Percentiles rank a stretch among this genome's conserved stretches.
Evolutionary conservation across 2,329 filamentous ascomycete species (phyloP).

Genomic region (Sarocladium oryzae): DNA sequence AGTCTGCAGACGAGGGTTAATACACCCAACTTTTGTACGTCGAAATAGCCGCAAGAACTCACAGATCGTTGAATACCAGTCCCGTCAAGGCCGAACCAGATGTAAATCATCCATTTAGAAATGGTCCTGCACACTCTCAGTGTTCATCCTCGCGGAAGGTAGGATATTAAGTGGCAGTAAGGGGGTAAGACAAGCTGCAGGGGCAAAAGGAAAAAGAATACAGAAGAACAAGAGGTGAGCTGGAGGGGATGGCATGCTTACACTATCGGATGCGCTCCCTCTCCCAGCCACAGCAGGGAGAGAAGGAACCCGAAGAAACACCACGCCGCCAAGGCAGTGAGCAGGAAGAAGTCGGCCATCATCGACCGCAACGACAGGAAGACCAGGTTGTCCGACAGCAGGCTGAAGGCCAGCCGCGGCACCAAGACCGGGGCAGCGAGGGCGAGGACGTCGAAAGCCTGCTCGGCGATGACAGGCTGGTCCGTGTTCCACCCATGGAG

Average conservation of each 20-base stretch:
- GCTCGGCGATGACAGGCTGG: slow-evolving; percentile 45
- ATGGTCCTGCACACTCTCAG: slow-evolving; percentile 49
- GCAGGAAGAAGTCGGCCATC: slow-evolving; percentile 78
- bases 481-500: slow-evolving; percentile 53
- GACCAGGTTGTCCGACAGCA: slow-evolving; percentile 77
- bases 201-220: too few relatives aligned
- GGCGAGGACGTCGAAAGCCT: slow-evolving; percentile 72
- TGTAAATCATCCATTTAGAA: slow-evolving; percentile 87
- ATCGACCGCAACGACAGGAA: slow-evolving; percentile 76
- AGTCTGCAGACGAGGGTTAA: slow-evolving; percentile 28
- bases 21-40: too few relatives aligned
- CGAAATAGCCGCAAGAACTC: too few relatives aligned
- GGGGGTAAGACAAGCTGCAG: too few relatives aligned
- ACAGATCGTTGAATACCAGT: slow-evolving; percentile 54
- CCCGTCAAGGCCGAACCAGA: slow-evolving; percentile 83
- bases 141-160: too few relatives aligned
- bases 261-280: slow-evolving; percentile 54
- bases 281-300: slow-evolving; percentile 70
- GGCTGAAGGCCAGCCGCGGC: slow-evolving; percentile 73
- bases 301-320: slow-evolving; percentile 78
- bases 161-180: too few relatives aligned
- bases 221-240: too few relatives aligned
- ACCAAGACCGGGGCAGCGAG: slow-evolving; percentile 73
- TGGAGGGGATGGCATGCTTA: too few relatives aligned
- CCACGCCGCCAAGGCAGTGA: slow-evolving; percentile 71